phyloP scores from a whole-genome alignment of 768 basidiomycete genomes.

The Suillus subaureus region DNA sequence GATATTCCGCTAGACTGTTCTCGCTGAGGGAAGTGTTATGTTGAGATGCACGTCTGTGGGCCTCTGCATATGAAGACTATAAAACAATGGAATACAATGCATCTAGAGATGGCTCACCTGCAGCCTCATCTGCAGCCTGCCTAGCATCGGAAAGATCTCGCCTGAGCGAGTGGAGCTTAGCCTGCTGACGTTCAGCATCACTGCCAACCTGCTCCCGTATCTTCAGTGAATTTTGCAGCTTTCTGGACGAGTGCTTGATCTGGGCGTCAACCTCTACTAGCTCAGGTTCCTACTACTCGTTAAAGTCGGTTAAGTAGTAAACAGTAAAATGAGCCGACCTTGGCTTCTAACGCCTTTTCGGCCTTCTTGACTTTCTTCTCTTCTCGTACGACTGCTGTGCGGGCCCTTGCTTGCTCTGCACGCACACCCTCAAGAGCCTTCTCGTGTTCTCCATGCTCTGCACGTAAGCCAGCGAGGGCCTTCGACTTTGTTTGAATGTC shows the following conservation, averaged over 20 bases:
- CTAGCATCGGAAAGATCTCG: conserved; percentile 69
- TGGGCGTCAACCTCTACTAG: conserved; percentile 84
- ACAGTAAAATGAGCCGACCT: conserved; percentile 48
- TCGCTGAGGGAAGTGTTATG: conserved; percentile 79
- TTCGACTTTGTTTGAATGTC: conserved; percentile 76
- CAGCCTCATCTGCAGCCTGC: conserved; percentile 73
- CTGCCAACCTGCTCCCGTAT: conserved; percentile 64
- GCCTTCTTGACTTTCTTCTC: conserved; percentile 89
- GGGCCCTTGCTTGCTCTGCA: conserved; percentile 77
- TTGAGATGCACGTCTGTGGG: conserved; percentile 70
- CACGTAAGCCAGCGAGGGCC: conserved; percentile 65
- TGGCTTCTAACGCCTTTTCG: conserved; percentile 85
- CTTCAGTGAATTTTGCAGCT: conserved; percentile 68
- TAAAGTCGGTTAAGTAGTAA: not conserved
- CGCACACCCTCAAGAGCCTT: conserved; percentile 72
- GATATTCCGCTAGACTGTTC: conserved; percentile 85
- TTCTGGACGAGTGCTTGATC: conserved; percentile 82
- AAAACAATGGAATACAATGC: not conserved
- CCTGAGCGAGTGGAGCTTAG: conserved; percentile 56
- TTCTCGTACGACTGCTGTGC: conserved; percentile 74
- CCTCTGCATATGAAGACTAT: conserved; percentile 50
- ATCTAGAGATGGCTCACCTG: conserved; percentile 51
- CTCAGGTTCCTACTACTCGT: conserved; percentile 69
- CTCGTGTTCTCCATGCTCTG: conserved; percentile 72
- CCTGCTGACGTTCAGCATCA: conserved; percentile 54